Evolutionary conservation across 2,329 filamentous ascomycete species (phyloP).

Genomic region (Corinectria fuckeliana): DNA sequence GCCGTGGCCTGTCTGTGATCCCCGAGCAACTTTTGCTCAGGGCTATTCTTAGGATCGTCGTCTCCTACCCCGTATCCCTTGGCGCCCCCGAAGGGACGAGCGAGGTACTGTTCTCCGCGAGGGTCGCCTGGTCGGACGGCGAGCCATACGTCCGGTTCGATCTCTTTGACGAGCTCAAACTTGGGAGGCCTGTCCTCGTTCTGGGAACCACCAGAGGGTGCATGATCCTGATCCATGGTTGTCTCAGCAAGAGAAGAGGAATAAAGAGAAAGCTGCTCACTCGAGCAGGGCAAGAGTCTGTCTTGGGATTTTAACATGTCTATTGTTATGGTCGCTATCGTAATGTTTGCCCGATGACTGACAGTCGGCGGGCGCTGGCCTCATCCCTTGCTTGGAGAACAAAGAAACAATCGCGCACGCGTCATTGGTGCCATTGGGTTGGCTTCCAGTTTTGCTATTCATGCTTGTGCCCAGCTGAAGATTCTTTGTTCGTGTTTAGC

Average conservation of each 20-base stretch:
- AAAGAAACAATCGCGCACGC: conserved; percentile 24
- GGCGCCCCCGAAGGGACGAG: conserved; percentile 30
- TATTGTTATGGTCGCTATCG: conserved; percentile 1
- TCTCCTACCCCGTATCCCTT: background rate
- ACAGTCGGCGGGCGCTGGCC: background rate
- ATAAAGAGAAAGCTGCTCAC: background rate
- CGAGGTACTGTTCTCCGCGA: conserved; percentile 45
- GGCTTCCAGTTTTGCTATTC: background rate
- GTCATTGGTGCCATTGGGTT: background rate
- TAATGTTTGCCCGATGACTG: background rate
- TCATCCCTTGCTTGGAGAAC: conserved; percentile 17
- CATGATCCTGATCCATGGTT: background rate
- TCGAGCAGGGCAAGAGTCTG: background rate
- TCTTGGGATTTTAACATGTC: background rate
- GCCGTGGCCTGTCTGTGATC: conserved; percentile 38
- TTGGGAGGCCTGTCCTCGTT: conserved; percentile 5
- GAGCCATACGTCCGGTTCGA: conserved; percentile 41
- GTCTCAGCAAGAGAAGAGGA: background rate
- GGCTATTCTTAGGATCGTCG: background rate
- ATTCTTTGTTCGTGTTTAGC: conserved; percentile 26
- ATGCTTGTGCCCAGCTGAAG: background rate
- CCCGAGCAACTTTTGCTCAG: conserved; percentile 31
- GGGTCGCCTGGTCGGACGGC: conserved; percentile 37
- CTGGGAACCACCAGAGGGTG: background rate
- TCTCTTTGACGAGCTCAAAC: conserved; percentile 41